Evolutionary conservation across 352 stramenopile genomes (phyloP), one percentile per base, ranked within the genome.

Genomic region (Phytopythium kandeliae): DNA sequence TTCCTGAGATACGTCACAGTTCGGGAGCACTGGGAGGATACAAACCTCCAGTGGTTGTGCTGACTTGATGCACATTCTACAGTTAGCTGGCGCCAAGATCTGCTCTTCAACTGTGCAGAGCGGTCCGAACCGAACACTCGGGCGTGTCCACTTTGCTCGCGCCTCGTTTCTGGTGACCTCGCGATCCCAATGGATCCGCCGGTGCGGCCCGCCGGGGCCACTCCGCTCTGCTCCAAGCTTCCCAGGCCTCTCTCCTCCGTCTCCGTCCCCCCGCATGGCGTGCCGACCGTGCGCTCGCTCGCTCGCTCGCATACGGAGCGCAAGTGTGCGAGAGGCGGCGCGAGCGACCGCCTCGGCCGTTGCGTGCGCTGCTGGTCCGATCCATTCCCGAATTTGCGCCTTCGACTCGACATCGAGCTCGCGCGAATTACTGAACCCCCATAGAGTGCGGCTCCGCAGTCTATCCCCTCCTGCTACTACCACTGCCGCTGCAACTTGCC

Each of bases 401-500:
- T 13, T 43, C 21, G 13, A 30, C 46, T 52, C 46, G 19, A 50
- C 44, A 11, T 9, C 43, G 25, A 34, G 24, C n/a, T 26, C 11
- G 46, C 34, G 46, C 33, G 33, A 52, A 52, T 52, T 52, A 52
- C 46, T 46, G 50, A 70, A 67, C 57, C 65, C 42, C 33, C 62
- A 44, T n/a, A n/a, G n/a, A n/a, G n/a, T n/a, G n/a, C n/a, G n/a
- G n/a, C n/a, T n/a, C n/a, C n/a, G n/a, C n/a, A n/a, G n/a, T n/a
- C n/a, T n/a, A n/a, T n/a, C n/a, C n/a, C n/a, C n/a, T n/a, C n/a
- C n/a, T n/a, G n/a, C n/a, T n/a, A n/a, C n/a, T n/a, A n/a, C n/a
- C n/a, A n/a, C n/a, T n/a, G n/a, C n/a, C n/a, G n/a, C n/a, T n/a
- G n/a, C n/a, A n/a, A n/a, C n/a, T n/a, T n/a, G n/a, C n/a, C n/a